phyloP scores from a whole-genome alignment of 306 rosid species.

The Casuarina equisetifolia region DNA sequence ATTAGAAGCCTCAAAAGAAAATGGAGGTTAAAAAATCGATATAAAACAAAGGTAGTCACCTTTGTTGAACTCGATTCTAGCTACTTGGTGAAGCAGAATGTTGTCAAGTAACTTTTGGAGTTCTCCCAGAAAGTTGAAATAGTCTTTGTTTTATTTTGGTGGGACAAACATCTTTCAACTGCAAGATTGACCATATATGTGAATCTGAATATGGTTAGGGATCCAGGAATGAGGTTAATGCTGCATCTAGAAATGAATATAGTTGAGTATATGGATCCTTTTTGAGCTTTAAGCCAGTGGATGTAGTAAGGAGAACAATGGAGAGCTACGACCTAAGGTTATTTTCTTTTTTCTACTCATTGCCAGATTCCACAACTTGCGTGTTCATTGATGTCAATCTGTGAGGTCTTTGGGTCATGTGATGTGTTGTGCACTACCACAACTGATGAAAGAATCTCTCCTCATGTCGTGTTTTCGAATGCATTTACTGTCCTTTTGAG shows the following conservation, averaged over 20 bases:
- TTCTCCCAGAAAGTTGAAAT: not conserved
- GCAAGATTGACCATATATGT: not conserved
- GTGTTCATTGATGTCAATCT: constrained; percentile 91
- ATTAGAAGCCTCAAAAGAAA: not conserved
- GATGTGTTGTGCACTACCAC: constrained; percentile 57
- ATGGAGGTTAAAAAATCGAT: not conserved
- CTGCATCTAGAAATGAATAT: not conserved
- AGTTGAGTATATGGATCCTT: not conserved
- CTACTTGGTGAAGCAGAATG: constrained; percentile 2
- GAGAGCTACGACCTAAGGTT: not conserved
- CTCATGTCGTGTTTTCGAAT: constrained; percentile 91
- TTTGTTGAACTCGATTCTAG: not conserved
- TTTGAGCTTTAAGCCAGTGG: not conserved
- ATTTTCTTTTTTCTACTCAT: not conserved
- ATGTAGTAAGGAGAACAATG: not conserved
- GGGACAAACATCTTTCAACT: not conserved
- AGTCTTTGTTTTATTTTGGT: not conserved
- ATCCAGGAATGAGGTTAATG: constrained; percentile 1
- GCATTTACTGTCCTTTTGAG: constrained; percentile 85
- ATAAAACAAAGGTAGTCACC: not conserved
- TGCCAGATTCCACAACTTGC: constrained; percentile 93
- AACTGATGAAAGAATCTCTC: constrained; percentile 76
- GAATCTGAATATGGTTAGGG: not conserved
- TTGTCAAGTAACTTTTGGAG: not conserved
- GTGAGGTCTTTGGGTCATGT: constrained; percentile 97